These are phyloP conservation scores for Cenococcum geophilum DNA, from an alignment of 495 filamentous ascomycete genomes.

Conservation along the genomic window DNA sequence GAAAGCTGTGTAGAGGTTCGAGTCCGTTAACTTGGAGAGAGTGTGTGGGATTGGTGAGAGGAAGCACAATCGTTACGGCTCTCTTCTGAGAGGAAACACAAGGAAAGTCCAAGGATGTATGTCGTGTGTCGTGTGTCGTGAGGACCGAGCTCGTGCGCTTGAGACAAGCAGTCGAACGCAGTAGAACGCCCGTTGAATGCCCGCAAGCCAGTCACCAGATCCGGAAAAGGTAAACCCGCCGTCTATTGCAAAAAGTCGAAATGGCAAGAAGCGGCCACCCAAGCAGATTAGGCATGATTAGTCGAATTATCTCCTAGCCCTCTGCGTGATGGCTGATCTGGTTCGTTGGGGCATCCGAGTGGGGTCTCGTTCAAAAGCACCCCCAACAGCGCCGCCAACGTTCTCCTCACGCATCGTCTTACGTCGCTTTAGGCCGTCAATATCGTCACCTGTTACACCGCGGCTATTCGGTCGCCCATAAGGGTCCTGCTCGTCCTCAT, in stretches of 20 bases:
- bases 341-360: constrained; percentile 22
- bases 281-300: constrained; percentile 18
- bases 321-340: constrained; percentile 17
- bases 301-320: constrained; percentile 18
- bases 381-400: constrained; percentile 45
- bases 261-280: constrained; percentile 15
- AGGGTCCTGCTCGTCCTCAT: constrained; percentile 63
- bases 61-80: constrained; percentile 7
- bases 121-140: constrained; percentile 9
- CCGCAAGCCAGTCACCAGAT: constrained; percentile 7
- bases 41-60: neutral
- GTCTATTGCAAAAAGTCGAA: constrained; percentile 28
- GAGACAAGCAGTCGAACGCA: constrained; percentile 12
- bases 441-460: constrained; percentile 39
- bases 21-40: neutral
- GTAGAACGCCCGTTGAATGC: constrained; percentile 13
- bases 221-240: constrained; percentile 17
- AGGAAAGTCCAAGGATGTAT: constrained; percentile 17
- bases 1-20: neutral
- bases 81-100: constrained; percentile 7
- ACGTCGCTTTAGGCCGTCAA: constrained; percentile 70
- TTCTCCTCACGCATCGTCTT: constrained; percentile 67
- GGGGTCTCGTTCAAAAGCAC: constrained; percentile 21
- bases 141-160: constrained; percentile 4
- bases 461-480: constrained; percentile 62